Evolutionary conservation across 208 protist genomes (phyloP), one percentile per base, ranked within the genome.

Genomic region (Leishmania tarentolae): DNA sequence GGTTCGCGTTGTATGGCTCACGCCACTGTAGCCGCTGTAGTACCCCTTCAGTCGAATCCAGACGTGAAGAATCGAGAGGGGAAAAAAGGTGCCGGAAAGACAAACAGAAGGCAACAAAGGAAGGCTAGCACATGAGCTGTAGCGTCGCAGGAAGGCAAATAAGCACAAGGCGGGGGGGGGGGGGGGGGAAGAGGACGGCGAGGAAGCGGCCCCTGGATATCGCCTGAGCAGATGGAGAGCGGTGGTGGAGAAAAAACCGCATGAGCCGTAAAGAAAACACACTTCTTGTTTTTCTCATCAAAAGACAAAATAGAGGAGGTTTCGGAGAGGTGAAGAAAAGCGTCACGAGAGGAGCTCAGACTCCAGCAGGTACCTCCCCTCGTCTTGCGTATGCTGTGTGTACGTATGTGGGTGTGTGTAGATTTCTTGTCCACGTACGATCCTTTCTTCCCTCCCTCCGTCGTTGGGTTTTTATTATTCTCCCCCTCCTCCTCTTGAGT

Each of bases 241-340:
- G 44, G 47, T 37, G 47, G 47, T 24, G 56, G 46, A 1, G 42
- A 75, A 47, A 37, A 74, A 75, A 52, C 6, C 11, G 68, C n/a
- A 80, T 35, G 31, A 82, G 82, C 44, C 40, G 17, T 37, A 82
- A 70, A 17, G 76, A 3, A 79, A 75, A 59, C 42, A 13, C 31
- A 69, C 47, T 17, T 24, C 28, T n/a, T n/a, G 0, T 4, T 35
- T 31, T 40, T 28, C 11, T 68, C 13, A 42, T 17, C 31, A 40
- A 31, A 13, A 17, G 31, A 42, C 13, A 53, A 21, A 21, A 47
- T 65, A 76, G 76, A 82, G 77, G 52, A 50, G 1, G 15, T n/a
- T n/a, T 3, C 63, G 63, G 15, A 11, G 35, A n/a, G 4, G 42
- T 47, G 42, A 42, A 50, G n/a, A 42, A 47, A 24, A 31, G 17